Conservation (phyloP, 2,329 filamentous ascomycete species). For the Pseudocercospora eumusae region DNA sequence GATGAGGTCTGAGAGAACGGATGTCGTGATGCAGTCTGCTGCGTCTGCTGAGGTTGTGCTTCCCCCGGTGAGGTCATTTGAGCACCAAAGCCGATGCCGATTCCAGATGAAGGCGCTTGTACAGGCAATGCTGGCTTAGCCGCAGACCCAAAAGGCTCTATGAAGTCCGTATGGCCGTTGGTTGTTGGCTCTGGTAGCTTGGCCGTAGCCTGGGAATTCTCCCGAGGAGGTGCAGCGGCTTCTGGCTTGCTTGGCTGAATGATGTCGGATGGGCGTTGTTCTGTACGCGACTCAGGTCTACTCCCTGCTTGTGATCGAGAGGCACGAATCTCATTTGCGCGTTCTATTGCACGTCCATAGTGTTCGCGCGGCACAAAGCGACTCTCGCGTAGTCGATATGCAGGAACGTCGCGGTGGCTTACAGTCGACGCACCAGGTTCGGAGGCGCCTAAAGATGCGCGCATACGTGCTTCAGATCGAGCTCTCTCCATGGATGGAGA, state of each 20-base stretch:
- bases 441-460: slow-evolving; percentile 26
- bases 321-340: slow-evolving; percentile 35
- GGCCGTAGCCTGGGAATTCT: neutral
- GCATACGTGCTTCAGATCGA: slow-evolving; percentile 37
- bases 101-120: neutral
- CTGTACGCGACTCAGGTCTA: slow-evolving; percentile 25
- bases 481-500: slow-evolving; percentile 39
- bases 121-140: neutral
- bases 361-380: slow-evolving; percentile 42
- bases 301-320: slow-evolving; percentile 24
- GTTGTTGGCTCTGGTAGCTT: neutral
- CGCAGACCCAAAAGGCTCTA: neutral
- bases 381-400: slow-evolving; percentile 41
- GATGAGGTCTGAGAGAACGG: slow-evolving; percentile 23
- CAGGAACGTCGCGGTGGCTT: slow-evolving; percentile 35
- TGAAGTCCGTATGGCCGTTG: neutral
- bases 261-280: slow-evolving; percentile 2
- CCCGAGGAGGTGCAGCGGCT: neutral
- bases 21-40: slow-evolving; percentile 13
- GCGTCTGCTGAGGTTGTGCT: neutral
- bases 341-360: slow-evolving; percentile 40
- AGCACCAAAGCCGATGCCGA: slow-evolving; percentile 9
- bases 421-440: slow-evolving; percentile 8
- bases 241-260: neutral
- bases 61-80: slow-evolving; percentile 4